These are phyloP conservation scores for Fusarium redolens DNA, from an alignment of 2,329 filamentous ascomycete species.

Conservation along the genomic window DNA sequence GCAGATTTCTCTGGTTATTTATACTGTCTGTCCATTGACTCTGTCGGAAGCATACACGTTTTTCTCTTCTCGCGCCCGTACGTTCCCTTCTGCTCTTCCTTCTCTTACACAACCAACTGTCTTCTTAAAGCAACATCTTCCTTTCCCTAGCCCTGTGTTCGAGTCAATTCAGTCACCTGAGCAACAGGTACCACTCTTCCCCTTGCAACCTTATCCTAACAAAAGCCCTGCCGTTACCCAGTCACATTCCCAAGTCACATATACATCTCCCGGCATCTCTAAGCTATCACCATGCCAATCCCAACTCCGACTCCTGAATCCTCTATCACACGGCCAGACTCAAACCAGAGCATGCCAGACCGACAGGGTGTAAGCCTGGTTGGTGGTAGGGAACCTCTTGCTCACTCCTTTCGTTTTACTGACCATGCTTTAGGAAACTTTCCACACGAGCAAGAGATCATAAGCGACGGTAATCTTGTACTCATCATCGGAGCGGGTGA, in stretches of 20 bases:
- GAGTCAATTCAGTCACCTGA: not conserved
- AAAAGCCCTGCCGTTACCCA: not conserved
- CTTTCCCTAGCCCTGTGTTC: not conserved
- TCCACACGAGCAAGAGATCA: not conserved
- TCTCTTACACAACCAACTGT: not conserved
- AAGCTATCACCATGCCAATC: not conserved
- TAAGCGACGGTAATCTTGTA: not conserved
- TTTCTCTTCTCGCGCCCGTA: no score
- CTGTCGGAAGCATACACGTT: not conserved
- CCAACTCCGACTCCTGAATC: not conserved
- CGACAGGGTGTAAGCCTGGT: not conserved
- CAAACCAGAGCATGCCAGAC: not conserved
- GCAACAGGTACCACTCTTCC: rapidly evolving
- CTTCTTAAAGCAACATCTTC: not conserved
- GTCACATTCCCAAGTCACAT: not conserved
- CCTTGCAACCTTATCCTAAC: not conserved
- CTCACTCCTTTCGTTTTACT: not conserved
- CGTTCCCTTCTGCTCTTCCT: no score
- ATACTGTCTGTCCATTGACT: not conserved
- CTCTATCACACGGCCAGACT: not conserved
- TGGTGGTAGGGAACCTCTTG: not conserved
- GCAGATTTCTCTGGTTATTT: not conserved
- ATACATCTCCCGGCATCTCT: not conserved
- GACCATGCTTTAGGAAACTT: not conserved
- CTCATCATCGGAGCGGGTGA: not conserved